phyloP scores from a whole-genome alignment of 192 early-diverging fungal genomes.

The Gryganskiella cystojenkinii region DNA sequence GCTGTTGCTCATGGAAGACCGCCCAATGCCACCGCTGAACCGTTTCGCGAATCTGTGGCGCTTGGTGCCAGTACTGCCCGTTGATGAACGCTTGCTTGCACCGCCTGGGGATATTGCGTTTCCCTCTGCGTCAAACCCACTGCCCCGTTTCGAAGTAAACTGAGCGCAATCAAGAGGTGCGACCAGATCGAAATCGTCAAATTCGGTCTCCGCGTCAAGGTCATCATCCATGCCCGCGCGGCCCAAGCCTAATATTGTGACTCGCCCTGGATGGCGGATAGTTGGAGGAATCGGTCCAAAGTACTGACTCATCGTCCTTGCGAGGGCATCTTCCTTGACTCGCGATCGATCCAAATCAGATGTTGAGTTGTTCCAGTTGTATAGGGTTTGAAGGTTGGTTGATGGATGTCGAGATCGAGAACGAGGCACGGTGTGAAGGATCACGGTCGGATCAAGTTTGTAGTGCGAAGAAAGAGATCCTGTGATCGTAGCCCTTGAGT shows the following conservation, averaged over 20 bases:
- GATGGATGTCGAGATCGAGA: conserved; percentile 32
- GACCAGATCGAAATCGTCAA: conserved; percentile 17
- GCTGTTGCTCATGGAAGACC: neutral
- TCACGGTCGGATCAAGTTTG: conserved; percentile 18
- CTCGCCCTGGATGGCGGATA: conserved; percentile 20
- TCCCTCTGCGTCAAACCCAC: too few species aligned
- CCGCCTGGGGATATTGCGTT: neutral
- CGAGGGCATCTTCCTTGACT: conserved; percentile 47
- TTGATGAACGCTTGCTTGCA: conserved; percentile 3
- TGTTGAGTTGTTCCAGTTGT: conserved; percentile 53
- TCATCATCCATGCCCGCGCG: conserved; percentile 9
- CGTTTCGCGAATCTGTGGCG: conserved; percentile 17
- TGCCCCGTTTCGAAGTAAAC: too few species aligned
- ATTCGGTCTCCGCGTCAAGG: conserved; percentile 1
- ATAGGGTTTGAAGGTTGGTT: conserved; percentile 22
- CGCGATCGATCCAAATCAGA: conserved; percentile 36
- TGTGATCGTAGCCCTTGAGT: conserved; percentile 28
- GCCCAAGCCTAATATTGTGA: conserved; percentile 31
- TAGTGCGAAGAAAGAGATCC: conserved; percentile 24
- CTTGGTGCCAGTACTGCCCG: neutral
- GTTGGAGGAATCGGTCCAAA: conserved; percentile 43
- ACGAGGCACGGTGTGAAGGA: conserved; percentile 24
- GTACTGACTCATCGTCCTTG: conserved; percentile 44
- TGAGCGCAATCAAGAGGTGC: neutral
- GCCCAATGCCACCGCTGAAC: conserved; percentile 4